These are phyloP conservation scores for Cladophialophora bantiana DNA, from an alignment of 2,329 filamentous ascomycete species.

Conservation along the genomic window DNA sequence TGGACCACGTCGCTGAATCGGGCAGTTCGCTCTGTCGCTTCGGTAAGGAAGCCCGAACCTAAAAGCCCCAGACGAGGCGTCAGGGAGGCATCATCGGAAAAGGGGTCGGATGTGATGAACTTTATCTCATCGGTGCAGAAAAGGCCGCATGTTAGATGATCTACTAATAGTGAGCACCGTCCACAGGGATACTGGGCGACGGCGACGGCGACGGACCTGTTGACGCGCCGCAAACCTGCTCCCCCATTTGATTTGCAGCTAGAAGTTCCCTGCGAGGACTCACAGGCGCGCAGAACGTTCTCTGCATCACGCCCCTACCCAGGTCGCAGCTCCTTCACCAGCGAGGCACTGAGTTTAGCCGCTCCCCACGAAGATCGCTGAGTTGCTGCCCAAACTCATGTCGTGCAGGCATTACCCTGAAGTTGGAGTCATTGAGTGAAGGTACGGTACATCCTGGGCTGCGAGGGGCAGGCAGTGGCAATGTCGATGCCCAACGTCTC, in stretches of 20 bases:
- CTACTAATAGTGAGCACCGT: not conserved
- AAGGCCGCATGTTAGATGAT: not conserved
- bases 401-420: constrained; percentile 1
- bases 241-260: not conserved
- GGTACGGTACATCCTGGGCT: constrained; percentile 8
- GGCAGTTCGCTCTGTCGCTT: not conserved
- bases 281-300: constrained; percentile 10
- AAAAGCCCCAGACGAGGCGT: not conserved
- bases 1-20: not conserved
- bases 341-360: not conserved
- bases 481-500: constrained; percentile 12
- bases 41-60: not conserved
- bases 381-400: constrained; percentile 14
- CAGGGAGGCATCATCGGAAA: not conserved
- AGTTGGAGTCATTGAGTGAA: not conserved
- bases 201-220: not conserved
- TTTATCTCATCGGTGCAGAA: not conserved
- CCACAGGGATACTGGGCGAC: not conserved
- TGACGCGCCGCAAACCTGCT: not conserved
- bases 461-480: not conserved
- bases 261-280: not conserved
- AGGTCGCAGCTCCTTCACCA: not conserved
- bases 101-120: not conserved
- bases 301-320: constrained; percentile 1
- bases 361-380: not conserved